Evolutionary conservation across 805 yeast genomes (phyloP).

Genomic region (Ogataea saltuana): DNA sequence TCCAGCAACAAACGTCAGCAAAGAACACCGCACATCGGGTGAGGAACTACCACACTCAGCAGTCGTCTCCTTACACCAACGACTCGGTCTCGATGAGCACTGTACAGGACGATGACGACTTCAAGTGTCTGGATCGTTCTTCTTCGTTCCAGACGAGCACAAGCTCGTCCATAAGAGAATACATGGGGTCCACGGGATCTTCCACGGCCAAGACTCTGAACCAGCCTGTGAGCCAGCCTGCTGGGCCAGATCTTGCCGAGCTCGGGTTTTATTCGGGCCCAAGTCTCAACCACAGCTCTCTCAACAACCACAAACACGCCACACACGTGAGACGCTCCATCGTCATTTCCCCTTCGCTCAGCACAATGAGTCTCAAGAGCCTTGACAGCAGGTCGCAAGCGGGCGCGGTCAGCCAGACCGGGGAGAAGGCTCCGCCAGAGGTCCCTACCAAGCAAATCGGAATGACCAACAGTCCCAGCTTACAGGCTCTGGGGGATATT

Average conservation of each 20-base stretch:
- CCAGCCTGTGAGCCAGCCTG: too few relatives aligned
- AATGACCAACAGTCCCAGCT: constrained; percentile 39
- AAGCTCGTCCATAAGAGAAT: constrained; percentile 26
- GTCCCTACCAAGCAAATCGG: constrained; percentile 35
- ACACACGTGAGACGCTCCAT: constrained; percentile 35
- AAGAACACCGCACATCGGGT: constrained; percentile 6
- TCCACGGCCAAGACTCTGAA: too few relatives aligned
- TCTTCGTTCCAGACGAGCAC: constrained; percentile 42
- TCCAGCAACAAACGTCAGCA: constrained; percentile 2
- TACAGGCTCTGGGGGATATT: constrained; percentile 37
- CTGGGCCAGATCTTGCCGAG: constrained; percentile 19
- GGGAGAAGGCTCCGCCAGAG: too few relatives aligned
- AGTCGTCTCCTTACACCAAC: constrained; percentile 29
- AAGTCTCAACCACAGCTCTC: constrained; percentile 25
- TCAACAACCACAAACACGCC: constrained; percentile 30
- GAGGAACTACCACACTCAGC: constrained; percentile 5
- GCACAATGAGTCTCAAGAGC: constrained; percentile 21
- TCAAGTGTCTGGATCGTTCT: constrained; percentile 33
- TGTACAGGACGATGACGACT: constrained; percentile 38
- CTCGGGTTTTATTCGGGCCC: constrained; percentile 34
- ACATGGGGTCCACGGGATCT: constrained; percentile 8
- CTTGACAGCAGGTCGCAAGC: background rate
- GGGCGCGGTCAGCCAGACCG: too few relatives aligned
- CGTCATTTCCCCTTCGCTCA: constrained; percentile 36
- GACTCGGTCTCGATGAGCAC: constrained; percentile 36